These are phyloP conservation scores for Lotmaria passim DNA, from an alignment of 208 protist genomes.

Conservation along the genomic window DNA sequence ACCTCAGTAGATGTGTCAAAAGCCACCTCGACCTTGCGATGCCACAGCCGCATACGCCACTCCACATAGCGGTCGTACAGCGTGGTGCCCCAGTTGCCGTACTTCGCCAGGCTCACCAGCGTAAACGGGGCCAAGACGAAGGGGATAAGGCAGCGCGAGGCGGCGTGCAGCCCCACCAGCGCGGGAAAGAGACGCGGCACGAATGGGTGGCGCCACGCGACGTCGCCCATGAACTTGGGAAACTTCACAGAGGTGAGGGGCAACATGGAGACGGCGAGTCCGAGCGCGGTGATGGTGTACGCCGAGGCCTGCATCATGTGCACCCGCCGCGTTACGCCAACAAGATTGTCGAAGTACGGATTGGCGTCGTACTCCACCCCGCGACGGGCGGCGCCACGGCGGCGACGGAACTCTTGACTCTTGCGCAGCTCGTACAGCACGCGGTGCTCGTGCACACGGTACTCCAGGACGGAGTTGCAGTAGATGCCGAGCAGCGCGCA, in stretches of 20 bases:
- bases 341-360: conserved; percentile 77
- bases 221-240: conserved; percentile 90
- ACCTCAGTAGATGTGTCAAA: conserved; percentile 81
- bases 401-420: conserved; percentile 74
- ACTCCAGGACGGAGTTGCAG: conserved; percentile 76
- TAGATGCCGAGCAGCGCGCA: conserved; percentile 73
- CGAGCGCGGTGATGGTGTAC: conserved; percentile 58
- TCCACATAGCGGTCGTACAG: conserved; percentile 88
- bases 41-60: conserved; percentile 73
- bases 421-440: conserved; percentile 81
- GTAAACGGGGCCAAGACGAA: conserved; percentile 87
- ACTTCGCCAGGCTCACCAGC: conserved; percentile 53
- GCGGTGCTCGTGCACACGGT: conserved; percentile 77
- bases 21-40: conserved; percentile 67
- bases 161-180: conserved; percentile 79
- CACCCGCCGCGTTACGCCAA: conserved; percentile 79
- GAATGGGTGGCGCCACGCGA: conserved; percentile 85
- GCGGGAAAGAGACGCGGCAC: conserved; percentile 86
- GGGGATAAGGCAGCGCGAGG: conserved; percentile 81
- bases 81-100: conserved; percentile 62
- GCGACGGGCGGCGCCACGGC: conserved; percentile 62
- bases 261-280: conserved; percentile 64
- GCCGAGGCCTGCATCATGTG: conserved; percentile 68
- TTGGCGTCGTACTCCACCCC: conserved; percentile 68
- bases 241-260: conserved; percentile 78